Base-by-base conservation (phyloP, 1,284 basidiomycete genomes). In the Pholiota adiposa region DNA sequence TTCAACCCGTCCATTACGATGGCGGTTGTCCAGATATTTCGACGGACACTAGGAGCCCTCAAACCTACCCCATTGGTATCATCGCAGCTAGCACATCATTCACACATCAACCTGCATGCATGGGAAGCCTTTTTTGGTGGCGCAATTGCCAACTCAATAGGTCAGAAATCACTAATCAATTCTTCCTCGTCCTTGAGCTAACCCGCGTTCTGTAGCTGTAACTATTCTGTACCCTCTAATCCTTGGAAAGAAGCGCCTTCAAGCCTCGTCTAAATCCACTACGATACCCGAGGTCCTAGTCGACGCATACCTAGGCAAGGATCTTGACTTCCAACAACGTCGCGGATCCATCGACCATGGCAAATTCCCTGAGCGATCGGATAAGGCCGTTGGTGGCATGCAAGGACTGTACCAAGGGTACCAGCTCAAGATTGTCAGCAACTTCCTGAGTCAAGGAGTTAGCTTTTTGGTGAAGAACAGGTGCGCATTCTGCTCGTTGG, bases 401-500 rank as follows among this genome's bases (percentile, higher is more conserved):
- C 56, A 63, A 23, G 80, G 80, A 1, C 64, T 85, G 25, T 85
- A 85, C 63, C 83, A 83, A 67, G 84, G 82, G 4, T 72, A 84
- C 11, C 73, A 79, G n/a, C 78, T 77, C 60, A 83, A 85, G 67
- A 74, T 85, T 11, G 29, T 83, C 54, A 86, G 85, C 67, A 83
- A 81, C 0, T 82, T 85, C 54, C 68, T 86, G 27, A 83, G 75
- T 61, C 83, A 85, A 66, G 84, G 84, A 0, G 77, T 85, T 4
- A 83, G 83, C 6, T 82, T 85, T 70, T 69, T 85, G 65, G 78
- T 84, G 18, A 86, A 86, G 69, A 81, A 83, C 64, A 73, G 83
- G 82, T 78, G 27, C 56, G 72, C 16, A 55, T 8, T 16, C 29
- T 50, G 11, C 19, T 51, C 29, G 14, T 41, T 25, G 4, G 38